Percentiles rank a stretch among this genome's conserved stretches.
These are phyloP conservation scores for Buxus sempervirens DNA, from an alignment of 164 flowering plant genomes.

Conservation along the genomic window DNA sequence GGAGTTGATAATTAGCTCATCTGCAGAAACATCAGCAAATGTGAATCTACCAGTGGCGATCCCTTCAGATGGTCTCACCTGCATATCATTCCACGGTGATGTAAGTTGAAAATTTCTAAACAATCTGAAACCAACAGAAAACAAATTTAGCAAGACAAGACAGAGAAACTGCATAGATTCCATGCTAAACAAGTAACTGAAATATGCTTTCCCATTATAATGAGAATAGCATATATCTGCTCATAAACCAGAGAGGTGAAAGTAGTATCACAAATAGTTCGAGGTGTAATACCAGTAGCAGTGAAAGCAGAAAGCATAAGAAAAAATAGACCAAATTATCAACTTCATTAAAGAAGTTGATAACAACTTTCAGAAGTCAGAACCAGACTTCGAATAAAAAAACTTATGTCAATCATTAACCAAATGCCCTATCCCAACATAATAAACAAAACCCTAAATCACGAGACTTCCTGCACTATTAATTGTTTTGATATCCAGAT, in stretches of 20 bases:
- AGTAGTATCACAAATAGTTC: no score
- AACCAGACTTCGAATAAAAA: no score
- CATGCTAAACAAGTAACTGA: not conserved
- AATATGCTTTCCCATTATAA: not conserved
- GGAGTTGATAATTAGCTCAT: slow-evolving; percentile 2
- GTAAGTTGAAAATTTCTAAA: not conserved
- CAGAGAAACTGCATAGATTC: not conserved
- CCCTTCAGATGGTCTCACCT: slow-evolving; percentile 13
- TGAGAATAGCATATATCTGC: not conserved
- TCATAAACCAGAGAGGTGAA: not conserved
- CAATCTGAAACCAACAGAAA: not conserved
- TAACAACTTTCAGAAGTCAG: no score
- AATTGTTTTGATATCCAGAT: no score
- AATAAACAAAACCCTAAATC: no score
- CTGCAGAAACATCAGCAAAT: slow-evolving; percentile 2
- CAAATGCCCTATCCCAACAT: no score
- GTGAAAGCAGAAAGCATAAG: no score
- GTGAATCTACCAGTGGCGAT: not conserved
- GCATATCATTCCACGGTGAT: slow-evolving; percentile 4
- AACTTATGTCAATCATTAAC: no score
- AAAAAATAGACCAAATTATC: no score
- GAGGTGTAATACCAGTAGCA: no score
- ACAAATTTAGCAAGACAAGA: not conserved
- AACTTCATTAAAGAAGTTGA: no score
- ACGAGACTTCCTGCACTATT: no score